Conservation (phyloP, 306 rosid species). For the Cicer cuneatum region DNA sequence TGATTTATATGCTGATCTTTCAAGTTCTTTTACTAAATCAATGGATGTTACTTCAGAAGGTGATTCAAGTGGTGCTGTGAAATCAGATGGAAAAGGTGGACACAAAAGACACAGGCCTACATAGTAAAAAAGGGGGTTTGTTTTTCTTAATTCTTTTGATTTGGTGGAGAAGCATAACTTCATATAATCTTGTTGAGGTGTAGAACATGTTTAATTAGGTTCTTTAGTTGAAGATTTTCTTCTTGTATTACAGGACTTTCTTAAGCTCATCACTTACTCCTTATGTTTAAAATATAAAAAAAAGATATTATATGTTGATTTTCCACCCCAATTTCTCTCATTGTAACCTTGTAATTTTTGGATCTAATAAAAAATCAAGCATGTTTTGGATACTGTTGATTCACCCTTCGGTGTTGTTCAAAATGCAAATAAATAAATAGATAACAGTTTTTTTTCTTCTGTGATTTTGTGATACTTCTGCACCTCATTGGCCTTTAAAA, state of each 20-base stretch:
- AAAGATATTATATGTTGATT: conserved; percentile 46
- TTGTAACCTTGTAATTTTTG: conserved; percentile 63
- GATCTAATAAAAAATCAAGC: conserved; percentile 58
- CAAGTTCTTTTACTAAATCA: conserved; percentile 83
- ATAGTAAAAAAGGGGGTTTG: conserved; percentile 44
- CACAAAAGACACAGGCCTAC: conserved; percentile 77
- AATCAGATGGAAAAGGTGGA: conserved; percentile 79
- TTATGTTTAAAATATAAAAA: conserved; percentile 54
- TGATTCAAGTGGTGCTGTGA: conserved; percentile 87
- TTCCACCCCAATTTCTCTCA: conserved; percentile 53
- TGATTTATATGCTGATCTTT: conserved; percentile 93
- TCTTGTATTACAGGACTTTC: conserved; percentile 48
- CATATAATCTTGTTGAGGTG: conserved; percentile 44
- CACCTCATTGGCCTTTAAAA: background rate
- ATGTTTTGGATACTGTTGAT: conserved; percentile 41
- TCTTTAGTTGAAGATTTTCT: conserved; percentile 50
- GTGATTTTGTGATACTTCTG: too few relatives aligned
- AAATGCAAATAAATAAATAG: background rate
- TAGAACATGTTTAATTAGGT: conserved; percentile 51
- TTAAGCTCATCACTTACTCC: conserved; percentile 50
- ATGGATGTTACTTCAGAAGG: conserved; percentile 92
- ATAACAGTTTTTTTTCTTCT: background rate
- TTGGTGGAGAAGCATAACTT: conserved; percentile 48
- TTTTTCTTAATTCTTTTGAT: conserved; percentile 48
- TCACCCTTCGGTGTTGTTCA: background rate